Base-by-base conservation (phyloP, 495 filamentous ascomycete species). In the Lasiosphaeria ovina region DNA sequence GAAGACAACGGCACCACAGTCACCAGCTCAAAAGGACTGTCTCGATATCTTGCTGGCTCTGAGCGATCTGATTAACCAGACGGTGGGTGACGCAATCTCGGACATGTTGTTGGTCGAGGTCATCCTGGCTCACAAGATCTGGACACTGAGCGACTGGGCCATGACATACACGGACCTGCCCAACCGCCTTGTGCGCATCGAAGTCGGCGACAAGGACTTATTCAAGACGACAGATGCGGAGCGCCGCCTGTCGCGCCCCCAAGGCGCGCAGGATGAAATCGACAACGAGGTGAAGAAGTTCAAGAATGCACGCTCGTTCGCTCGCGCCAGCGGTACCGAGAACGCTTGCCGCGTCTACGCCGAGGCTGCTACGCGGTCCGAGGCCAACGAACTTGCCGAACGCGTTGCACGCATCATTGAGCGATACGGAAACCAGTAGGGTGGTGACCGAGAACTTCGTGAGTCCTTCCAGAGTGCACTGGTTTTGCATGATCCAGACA, bases 21-120 rank as follows among this genome's bases (percentile, higher is more conserved):
- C 92, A 0, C 93, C 95, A 1, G 94, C 88, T 11, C 95, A 98
- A 75, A 85, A 91, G 63, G 86, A 86, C 51, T 86, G 92, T 8
- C 84, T 98, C 24, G 87, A 92, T 50, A 91, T 86, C 12, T 87
- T 98, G 7, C 80, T 79, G 51, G 92, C 92, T 4, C 79, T 97
- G 44, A 87, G 85, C 36, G 88, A 94, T 54, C 81, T 98, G 62
- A 96, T 98, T 78, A 98, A 98, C 81, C 93, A 98, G 75, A 91
- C 94, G 9, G 94, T 97, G 55, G 94, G 94, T 61, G 94, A 98
- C 69, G 95, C 94, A 32, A 82, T 98, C 42, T 96, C 92, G 9
- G 94, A 98, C 74, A 87, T 97, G 76, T 84, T 98, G n/a, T 82
- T 98, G 54, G 93, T 97, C 17, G 94, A 98, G 74, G 88, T 92